Evolutionary conservation across 2,329 filamentous ascomycete species (phyloP).

Genomic region (Talaromyces rugulosus): DNA sequence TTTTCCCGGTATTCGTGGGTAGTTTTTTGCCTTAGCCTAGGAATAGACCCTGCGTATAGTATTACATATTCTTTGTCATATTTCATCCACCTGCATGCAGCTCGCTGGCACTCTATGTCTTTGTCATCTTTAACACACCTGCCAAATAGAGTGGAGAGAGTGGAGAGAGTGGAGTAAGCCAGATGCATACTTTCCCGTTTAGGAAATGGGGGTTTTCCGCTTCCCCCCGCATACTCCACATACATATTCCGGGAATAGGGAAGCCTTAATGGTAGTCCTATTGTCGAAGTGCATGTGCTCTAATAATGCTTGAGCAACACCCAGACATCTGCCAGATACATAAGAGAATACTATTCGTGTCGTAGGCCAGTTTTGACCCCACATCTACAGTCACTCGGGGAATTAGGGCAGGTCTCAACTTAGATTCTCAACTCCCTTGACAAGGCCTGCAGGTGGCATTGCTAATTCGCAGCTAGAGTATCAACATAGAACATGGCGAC

Average conservation of each 20-base stretch:
- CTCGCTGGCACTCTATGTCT: background rate
- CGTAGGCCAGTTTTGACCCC: background rate
- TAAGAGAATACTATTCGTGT: too few relatives aligned
- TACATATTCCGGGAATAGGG: background rate
- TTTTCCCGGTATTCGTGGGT: constrained; percentile 10
- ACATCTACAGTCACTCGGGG: background rate
- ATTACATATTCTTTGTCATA: background rate
- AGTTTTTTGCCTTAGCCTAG: constrained; percentile 1
- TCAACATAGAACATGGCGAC: constrained; percentile 17
- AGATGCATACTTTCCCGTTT: background rate
- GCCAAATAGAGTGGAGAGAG: background rate
- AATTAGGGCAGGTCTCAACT: background rate
- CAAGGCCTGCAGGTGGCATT: background rate
- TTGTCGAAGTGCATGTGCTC: background rate
- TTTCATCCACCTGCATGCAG: background rate
- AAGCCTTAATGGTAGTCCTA: background rate
- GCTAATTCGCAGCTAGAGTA: background rate
- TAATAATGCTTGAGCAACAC: background rate
- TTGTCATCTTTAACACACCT: background rate
- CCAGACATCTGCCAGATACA: background rate
- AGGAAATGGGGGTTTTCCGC: background rate
- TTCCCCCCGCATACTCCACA: background rate
- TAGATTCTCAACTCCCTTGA: background rate
- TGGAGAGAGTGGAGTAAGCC: background rate
- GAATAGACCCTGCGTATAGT: background rate